Conservation (phyloP, 495 filamentous ascomycete species). For the Annulohypoxylon stygium region DNA sequence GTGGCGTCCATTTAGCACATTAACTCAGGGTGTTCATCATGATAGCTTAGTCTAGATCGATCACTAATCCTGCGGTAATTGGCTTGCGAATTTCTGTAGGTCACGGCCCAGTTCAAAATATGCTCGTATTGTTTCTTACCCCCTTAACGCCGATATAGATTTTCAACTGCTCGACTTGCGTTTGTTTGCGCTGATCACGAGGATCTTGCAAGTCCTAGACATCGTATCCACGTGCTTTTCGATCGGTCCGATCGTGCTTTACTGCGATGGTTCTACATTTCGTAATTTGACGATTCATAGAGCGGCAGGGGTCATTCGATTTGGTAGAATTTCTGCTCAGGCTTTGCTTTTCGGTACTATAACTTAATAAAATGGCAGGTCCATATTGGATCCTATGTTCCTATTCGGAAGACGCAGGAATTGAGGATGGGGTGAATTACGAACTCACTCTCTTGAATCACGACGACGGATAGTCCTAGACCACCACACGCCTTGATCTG, state of each 20-base stretch:
- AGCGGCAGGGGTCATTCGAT: neutral
- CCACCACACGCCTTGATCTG: conserved; percentile 4
- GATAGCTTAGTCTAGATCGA: conserved; percentile 9
- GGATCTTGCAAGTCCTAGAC: conserved; percentile 9
- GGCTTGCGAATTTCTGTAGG: conserved; percentile 1
- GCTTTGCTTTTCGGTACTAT: neutral
- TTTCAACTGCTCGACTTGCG: neutral
- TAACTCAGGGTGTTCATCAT: neutral
- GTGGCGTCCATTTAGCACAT: neutral
- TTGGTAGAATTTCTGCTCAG: neutral
- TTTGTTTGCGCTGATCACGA: conserved; percentile 14
- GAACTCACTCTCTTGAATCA: conserved; percentile 13
- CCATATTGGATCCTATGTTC: neutral
- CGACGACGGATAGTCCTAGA: neutral
- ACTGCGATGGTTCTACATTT: neutral
- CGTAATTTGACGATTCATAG: conserved; percentile 8
- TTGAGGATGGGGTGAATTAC: conserved; percentile 1
- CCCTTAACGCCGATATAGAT: neutral
- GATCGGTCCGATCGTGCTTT: conserved; percentile 3
- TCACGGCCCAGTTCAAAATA: conserved; percentile 7
- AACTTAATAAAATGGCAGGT: neutral
- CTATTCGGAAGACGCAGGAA: neutral
- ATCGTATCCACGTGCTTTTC: conserved; percentile 24
- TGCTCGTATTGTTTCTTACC: neutral
- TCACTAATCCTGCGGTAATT: conserved; percentile 1